These are phyloP conservation scores for Rhodomyrtus psidioides DNA, from an alignment of 441 rosid species.

Conservation along the genomic window DNA sequence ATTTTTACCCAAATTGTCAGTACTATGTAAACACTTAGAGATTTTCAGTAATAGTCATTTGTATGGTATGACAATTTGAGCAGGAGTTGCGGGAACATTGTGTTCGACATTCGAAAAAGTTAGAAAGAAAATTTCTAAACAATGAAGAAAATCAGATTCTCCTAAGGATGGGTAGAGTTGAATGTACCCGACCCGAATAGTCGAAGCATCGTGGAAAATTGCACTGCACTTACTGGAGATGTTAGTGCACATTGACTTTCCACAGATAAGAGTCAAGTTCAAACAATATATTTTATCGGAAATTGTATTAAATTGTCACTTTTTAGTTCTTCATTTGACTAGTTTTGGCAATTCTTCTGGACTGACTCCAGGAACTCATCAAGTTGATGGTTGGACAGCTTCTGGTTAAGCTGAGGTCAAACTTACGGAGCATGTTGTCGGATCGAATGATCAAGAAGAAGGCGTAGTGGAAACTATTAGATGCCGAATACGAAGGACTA, in stretches of 20 bases:
- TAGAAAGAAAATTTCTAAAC: neutral
- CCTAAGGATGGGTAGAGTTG: neutral
- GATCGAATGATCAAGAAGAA: neutral
- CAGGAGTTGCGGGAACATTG: neutral
- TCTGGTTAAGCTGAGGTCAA: neutral
- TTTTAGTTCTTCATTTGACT: neutral
- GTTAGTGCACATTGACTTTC: neutral
- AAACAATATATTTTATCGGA: neutral
- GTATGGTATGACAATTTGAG: neutral
- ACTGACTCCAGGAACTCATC: neutral
- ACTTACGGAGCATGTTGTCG: rapidly evolving
- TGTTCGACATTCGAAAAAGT: neutral
- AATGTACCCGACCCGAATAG: neutral
- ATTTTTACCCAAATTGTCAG: rapidly evolving
- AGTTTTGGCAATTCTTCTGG: neutral
- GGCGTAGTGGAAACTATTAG: neutral
- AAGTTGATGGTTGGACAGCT: neutral
- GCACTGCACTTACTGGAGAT: neutral
- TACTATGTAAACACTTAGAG: rapidly evolving
- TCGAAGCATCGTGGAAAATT: neutral
- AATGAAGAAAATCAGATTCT: neutral
- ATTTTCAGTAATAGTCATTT: neutral
- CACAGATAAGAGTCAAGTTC: neutral
- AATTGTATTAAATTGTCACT: neutral
- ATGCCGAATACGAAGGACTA: neutral